Conservation (phyloP, 139 green algal species). For the Tetratostichococcus sp. region DNA sequence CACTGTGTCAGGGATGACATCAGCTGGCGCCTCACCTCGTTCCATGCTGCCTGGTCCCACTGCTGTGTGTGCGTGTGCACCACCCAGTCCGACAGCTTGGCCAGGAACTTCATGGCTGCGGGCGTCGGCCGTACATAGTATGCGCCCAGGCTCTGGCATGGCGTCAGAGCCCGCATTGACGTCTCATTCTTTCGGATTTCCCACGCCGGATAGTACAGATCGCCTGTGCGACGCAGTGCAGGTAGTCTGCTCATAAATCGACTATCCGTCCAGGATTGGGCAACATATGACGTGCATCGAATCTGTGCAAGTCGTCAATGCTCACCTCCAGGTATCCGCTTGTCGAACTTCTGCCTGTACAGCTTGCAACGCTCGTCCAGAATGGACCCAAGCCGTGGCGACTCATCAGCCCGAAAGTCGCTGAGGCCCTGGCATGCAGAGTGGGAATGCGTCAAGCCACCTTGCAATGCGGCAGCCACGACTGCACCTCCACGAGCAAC, state of each 20-base stretch:
- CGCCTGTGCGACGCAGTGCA: too few species aligned
- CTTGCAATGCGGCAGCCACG: too few species aligned
- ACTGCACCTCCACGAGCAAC: too few species aligned
- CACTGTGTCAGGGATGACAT: too few species aligned
- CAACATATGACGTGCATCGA: too few species aligned
- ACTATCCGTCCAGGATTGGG: too few species aligned
- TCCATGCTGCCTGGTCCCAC: conserved; percentile 16
- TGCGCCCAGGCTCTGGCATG: conserved; percentile 11
- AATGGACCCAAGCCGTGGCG: background rate
- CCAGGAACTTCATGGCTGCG: background rate
- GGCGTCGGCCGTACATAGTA: conserved; percentile 4
- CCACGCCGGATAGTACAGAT: background rate
- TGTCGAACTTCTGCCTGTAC: background rate
- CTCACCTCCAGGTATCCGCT: background rate
- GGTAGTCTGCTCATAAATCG: too few species aligned
- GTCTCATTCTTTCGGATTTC: background rate
- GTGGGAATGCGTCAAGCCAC: too few species aligned
- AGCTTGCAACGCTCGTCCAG: conserved; percentile 3
- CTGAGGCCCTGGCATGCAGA: conserved; percentile 6
- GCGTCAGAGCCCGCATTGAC: background rate
- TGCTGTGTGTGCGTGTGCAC: background rate
- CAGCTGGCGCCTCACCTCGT: conserved; percentile 11
- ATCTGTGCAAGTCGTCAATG: too few species aligned
- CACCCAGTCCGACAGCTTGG: background rate
- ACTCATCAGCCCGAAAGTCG: background rate